Conservation (phyloP, 305 asterid species). For the Fraxinus latifolia region DNA sequence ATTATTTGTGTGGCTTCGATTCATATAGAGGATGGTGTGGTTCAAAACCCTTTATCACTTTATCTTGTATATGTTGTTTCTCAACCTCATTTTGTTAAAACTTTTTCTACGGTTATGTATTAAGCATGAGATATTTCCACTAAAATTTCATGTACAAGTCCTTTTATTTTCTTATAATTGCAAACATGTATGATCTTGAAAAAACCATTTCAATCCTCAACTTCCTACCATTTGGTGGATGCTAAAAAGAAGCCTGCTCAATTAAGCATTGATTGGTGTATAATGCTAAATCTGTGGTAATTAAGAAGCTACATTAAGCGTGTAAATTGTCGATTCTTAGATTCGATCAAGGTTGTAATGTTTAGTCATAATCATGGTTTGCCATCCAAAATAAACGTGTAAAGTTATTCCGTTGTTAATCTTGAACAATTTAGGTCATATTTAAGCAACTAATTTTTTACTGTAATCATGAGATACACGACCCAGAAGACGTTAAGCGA, state of each 20-base stretch:
- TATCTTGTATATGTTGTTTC: constrained; percentile 46
- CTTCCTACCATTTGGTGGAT: neutral
- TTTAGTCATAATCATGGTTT: neutral
- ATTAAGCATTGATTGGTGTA: neutral
- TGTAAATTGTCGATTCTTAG: neutral
- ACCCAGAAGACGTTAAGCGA: neutral
- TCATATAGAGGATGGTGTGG: constrained; percentile 52
- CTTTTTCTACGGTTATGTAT: constrained; percentile 27
- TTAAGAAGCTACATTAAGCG: neutral
- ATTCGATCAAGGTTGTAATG: neutral
- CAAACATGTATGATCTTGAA: neutral
- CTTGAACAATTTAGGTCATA: neutral
- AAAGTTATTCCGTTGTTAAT: neutral
- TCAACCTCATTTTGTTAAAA: constrained; percentile 43
- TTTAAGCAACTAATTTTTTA: neutral
- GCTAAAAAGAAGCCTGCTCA: neutral
- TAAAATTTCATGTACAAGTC: neutral
- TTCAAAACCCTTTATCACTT: constrained; percentile 52
- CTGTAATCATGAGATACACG: neutral
- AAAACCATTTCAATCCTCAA: neutral
- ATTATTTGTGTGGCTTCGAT: constrained; percentile 39
- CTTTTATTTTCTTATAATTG: neutral
- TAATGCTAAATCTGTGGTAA: neutral
- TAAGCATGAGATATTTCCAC: neutral
- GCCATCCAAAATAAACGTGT: neutral